These are phyloP conservation scores for Rosa persica DNA, from an alignment of 306 rosid genomes.

Conservation along the genomic window DNA sequence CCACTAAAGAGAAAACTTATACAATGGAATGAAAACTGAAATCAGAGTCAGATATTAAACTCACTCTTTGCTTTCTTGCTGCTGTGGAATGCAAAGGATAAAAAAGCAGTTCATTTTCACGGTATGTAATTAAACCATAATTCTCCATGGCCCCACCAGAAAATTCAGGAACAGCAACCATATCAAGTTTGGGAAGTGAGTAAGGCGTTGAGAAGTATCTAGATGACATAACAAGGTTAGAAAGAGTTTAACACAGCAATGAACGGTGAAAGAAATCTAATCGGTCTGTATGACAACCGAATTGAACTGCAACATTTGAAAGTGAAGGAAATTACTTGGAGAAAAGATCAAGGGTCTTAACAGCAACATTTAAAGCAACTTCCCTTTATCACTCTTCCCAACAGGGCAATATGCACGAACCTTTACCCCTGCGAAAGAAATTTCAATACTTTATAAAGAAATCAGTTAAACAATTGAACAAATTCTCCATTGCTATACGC, in stretches of 20 bases:
- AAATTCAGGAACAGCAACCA: constrained; percentile 64
- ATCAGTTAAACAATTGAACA: neutral
- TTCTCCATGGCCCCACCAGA: constrained; percentile 70
- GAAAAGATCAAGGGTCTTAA: constrained; percentile 47
- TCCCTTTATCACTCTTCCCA: constrained; percentile 54
- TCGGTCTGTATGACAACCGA: neutral
- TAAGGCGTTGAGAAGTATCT: constrained; percentile 60
- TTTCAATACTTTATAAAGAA: neutral
- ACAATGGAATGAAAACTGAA: neutral
- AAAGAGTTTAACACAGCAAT: neutral
- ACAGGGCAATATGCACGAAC: constrained; percentile 53
- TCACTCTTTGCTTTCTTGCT: constrained; percentile 45
- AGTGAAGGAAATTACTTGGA: constrained; percentile 30
- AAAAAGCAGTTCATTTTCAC: constrained; percentile 52
- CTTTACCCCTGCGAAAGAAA: constrained; percentile 41
- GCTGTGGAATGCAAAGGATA: constrained; percentile 44
- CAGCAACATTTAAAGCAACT: constrained; percentile 52
- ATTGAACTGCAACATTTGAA: neutral
- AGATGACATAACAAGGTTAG: constrained; percentile 14
- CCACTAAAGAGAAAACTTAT: neutral
- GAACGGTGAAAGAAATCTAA: neutral
- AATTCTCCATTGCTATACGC: neutral
- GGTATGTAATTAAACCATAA: constrained; percentile 56
- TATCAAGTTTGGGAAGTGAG: constrained; percentile 60
- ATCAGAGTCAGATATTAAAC: constrained; percentile 19